Evolutionary conservation across 345 rosid species (phyloP), one percentile per base, ranked within the genome.

Genomic region (Eucalyptus sp.): DNA sequence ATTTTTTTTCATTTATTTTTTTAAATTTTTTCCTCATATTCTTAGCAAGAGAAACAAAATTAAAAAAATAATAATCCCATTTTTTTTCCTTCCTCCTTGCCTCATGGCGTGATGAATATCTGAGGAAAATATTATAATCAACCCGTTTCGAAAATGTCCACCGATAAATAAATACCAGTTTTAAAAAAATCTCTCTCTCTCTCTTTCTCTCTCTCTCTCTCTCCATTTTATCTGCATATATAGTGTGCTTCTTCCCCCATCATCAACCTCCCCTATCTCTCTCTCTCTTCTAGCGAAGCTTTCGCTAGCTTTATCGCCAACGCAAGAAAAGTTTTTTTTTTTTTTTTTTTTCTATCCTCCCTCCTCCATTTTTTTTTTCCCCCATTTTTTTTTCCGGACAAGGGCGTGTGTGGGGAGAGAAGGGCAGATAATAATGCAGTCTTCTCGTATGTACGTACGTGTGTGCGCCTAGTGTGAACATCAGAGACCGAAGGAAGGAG

Each of bases 221-320:
- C 24, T 17, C 25, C 81, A 33, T 71, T 31, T 68, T 33, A 71
- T 76, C 84, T 41, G 48, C 84, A 76, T 76, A 76, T 76, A 76
- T 37, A 41, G 84, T 41, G 81, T 41, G 84, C 48, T 12, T 3
- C 84, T 20, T 11, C 84, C 29, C 44, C 27, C 48, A 37, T 41
- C 84, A 11, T 41, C 48, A 20, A 10, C 84, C 41, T 43, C 31
- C 13, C 14, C 24, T 24, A 41, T 13, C 87, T 16, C 51, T 49
- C 43, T 51, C 54, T 31, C 25, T 76, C 37, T 54, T 76, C 48
- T 80, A 88, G 87, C 89, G 89, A 83, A 44, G 89, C 86, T 48
- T 58, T 88, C 89, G 89, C 89, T 88, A 84, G 58, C 89, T 81
- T 88, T 88, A 88, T 88, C 89, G 87, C 87, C 79, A 88, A 81